Base-by-base conservation (phyloP, 768 basidiomycete genomes). In the Amanita jacksonii region DNA sequence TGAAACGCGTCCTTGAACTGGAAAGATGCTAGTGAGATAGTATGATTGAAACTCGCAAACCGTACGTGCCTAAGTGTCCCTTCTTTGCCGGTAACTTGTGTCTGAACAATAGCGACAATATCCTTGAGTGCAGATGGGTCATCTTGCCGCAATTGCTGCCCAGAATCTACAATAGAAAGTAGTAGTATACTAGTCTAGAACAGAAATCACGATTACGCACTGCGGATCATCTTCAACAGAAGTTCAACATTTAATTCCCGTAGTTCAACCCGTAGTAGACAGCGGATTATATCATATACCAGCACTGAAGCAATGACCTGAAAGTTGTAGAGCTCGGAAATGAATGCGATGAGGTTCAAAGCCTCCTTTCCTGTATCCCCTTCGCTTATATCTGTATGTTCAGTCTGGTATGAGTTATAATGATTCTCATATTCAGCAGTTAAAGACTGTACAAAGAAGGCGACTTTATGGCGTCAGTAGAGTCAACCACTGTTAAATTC, bases 281-380 rank as follows among this genome's bases (percentile, higher is more conserved):
- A 68, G 6, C 85, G 79, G 51, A 98, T 81, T 38, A 97, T 60
- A 56, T 97, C 96, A 62, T 91, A 98, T 37, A 97, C 65, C n/a
- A 98, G 70, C 8, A 83, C 65, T 45, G 81, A 89, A 2, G 88
- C 88, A 42, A 98, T 76, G 18, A 97, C 88, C 63, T 91, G 87
- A 57, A 97, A 92, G 58, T 97, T 97, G 68, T 97, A 98, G 15
- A 99, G 66, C 57, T 97, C 92, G 2, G 90, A 86, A 16, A 97
- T 63, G 18, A 98, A 73, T 1, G 88, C 77, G 32, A 94, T 72
- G 25, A 99, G 64, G 58, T 99, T 98, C 8, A 85, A 79, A 51
- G 81, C 81, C 57, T 94, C 89, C 63, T 98, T 99, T 23, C 90
- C 87, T 5, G 65, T 59, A 1, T 62, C 66, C 16, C 68, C 68